Evolutionary conservation across 192 early-diverging fungal genomes (phyloP).

Genomic region (Coemansia javaensis): DNA sequence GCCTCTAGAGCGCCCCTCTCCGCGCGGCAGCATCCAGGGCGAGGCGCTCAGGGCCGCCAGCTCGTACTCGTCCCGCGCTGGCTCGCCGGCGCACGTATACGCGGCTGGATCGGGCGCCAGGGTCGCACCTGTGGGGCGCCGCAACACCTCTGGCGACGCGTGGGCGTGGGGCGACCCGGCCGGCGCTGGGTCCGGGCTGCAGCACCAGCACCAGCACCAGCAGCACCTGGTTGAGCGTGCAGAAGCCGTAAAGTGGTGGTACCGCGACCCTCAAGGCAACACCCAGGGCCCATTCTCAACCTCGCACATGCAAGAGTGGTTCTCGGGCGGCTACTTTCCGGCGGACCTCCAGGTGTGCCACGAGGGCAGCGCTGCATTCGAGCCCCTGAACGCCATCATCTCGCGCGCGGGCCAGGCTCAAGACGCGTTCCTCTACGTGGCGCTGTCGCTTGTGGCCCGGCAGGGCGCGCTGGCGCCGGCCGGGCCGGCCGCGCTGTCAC

Average conservation of each 20-base stretch:
- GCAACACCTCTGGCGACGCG: conserved; percentile 5
- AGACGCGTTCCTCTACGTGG: conserved; percentile 62
- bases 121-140: background rate
- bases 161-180: conserved; percentile 12
- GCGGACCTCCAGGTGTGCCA: conserved; percentile 75
- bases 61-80: conserved; percentile 6
- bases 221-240: conserved; percentile 29
- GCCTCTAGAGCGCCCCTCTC: too few relatives aligned
- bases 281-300: conserved; percentile 88
- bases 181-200: background rate
- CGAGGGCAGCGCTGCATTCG: conserved; percentile 72
- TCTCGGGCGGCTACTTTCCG: conserved; percentile 77
- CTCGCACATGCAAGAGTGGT: conserved; percentile 96
- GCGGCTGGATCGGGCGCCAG: background rate
- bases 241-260: conserved; percentile 64
- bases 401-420: conserved; percentile 62
- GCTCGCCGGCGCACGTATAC: conserved; percentile 1
- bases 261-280: conserved; percentile 77
- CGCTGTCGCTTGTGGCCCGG: conserved; percentile 18
- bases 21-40: too few relatives aligned
- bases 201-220: conserved; percentile 7
- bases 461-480: conserved; percentile 19
- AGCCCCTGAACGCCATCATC: conserved; percentile 69
- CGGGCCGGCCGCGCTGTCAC: conserved; percentile 22
- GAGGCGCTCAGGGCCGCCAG: conserved; percentile 2